Evolutionary conservation across 139 green algal species (phyloP).

Genomic region (Gonium pectorale): DNA sequence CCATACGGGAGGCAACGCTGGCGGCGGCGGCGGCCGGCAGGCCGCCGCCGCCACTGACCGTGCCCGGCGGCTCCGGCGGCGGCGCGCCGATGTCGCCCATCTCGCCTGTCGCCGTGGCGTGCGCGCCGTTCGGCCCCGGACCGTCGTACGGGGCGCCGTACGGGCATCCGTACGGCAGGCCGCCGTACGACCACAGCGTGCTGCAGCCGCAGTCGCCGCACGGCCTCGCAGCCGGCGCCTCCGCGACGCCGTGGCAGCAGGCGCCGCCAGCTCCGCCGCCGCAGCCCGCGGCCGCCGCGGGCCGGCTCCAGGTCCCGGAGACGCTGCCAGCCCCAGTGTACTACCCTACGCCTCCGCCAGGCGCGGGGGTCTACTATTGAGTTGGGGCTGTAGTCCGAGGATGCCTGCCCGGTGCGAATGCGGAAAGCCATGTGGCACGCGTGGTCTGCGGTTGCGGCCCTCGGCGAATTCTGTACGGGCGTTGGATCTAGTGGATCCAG

Average conservation of each 20-base stretch:
- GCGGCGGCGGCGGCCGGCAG: background rate
- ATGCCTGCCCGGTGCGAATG: no score
- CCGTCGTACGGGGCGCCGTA: background rate
- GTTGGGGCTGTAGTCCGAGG: no score
- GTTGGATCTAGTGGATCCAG: no score
- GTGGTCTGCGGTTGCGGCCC: no score
- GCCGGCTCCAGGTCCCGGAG: background rate
- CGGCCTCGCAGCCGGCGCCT: background rate
- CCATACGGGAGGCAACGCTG: background rate
- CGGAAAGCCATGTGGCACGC: no score
- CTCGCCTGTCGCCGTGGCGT: background rate
- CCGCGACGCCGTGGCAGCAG: background rate
- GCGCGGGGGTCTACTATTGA: constrained; percentile 25
- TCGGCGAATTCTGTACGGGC: no score
- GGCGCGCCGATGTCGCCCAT: background rate
- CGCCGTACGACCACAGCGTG: background rate
- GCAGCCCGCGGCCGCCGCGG: background rate
- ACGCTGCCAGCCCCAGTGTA: background rate
- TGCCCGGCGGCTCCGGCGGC: background rate
- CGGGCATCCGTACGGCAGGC: background rate
- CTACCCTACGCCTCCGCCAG: constrained; percentile 21
- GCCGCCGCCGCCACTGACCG: background rate
- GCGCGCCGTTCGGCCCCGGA: background rate
- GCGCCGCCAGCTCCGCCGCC: background rate
- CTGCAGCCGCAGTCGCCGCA: background rate